Conservation (phyloP, 2,329 filamentous ascomycete genomes). For the Talaromyces sp. region DNA sequence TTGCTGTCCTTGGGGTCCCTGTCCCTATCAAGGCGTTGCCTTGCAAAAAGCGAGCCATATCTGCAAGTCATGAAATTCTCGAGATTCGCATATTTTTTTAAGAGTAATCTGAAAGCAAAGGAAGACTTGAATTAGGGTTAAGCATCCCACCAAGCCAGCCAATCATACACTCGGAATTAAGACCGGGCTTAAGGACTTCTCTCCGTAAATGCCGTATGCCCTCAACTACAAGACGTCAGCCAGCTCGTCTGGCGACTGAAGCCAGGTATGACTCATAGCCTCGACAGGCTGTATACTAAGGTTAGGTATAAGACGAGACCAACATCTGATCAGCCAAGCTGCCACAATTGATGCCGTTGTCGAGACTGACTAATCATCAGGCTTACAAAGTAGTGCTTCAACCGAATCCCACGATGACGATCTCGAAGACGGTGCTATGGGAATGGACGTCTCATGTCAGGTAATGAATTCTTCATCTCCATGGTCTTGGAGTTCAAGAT, state of each 20-base stretch:
- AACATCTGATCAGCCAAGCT: neutral
- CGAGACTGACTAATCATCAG: neutral
- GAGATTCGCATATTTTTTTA: neutral
- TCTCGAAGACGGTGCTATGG: neutral
- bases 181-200: conserved; percentile 14
- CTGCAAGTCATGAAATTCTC: neutral
- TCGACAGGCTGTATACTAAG: neutral
- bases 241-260: neutral
- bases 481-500: neutral
- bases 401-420: neutral
- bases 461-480: neutral
- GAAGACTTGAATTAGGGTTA: neutral
- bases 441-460: neutral
- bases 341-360: neutral
- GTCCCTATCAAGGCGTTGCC: neutral
- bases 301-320: neutral
- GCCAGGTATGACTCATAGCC: conserved; percentile 3
- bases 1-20: neutral
- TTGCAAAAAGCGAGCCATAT: neutral
- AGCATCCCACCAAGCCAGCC: neutral
- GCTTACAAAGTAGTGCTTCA: neutral
- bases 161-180: neutral
- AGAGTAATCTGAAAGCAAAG: too few relatives aligned
- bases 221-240: neutral
- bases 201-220: conserved; percentile 15